Base-by-base conservation (phyloP, 805 yeast genomes). In the Saturnispora kantuleensis region DNA sequence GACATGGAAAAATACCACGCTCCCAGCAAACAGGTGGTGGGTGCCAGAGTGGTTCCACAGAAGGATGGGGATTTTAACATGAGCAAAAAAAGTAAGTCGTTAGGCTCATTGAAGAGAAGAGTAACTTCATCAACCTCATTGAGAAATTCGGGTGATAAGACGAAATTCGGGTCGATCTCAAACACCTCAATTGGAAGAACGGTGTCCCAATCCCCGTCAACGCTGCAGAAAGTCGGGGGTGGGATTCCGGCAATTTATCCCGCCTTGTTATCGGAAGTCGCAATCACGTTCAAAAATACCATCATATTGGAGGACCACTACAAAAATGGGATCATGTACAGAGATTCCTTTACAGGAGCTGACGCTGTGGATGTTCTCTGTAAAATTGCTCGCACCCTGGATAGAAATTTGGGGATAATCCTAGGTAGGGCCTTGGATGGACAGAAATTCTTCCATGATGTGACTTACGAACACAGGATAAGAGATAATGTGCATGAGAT, bases 311-410 rank as follows among this genome's bases (percentile, higher is more conserved):
- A 88, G 2, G 86, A 87, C 48, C 78, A 85, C 51, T 83, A 82
- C 58, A 93, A 90, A 58, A 90, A 89, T 65, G 96, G 96, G 13
- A 72, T 89, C 53, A 83, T 87, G 50, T 90, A 88, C 63, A 83
- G 94, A 58, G 94, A 89, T 58, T 81, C 97, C 0, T 93, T 93
- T 57, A 83, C 96, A 0, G 98, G 98, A 31, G 71, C 85, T 17
- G 93, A 86, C 63, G 96, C 97, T 1, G 95, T 93, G 29, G 96
- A 88, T 60, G 74, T 81, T n/a, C 79, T 93, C 48, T 81, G 95
- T 46, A 71, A 81, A 46, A 84, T 93, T 43, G 81, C 90, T 41
- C 71, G 94, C 52, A 90, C 96, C 1, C 83, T 87, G 8, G 98
- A 93, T 61, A 71, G 98, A 48, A 89, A 88, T 54, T 66, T 93